These are phyloP conservation scores for Trametes polyzona DNA, from an alignment of 1,284 basidiomycete species.

Conservation along the genomic window DNA sequence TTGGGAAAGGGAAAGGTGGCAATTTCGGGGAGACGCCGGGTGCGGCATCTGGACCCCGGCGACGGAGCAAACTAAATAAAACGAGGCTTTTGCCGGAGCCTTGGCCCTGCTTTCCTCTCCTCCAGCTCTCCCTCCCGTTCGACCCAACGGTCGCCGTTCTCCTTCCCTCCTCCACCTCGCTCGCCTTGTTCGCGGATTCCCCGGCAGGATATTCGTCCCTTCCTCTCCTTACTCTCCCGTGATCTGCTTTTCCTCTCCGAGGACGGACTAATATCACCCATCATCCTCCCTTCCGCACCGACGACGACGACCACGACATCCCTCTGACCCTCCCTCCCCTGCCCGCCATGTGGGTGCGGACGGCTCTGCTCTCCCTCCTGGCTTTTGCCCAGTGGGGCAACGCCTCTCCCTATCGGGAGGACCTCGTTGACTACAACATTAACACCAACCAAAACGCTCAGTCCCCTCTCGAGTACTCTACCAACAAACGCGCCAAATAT, in stretches of 20 bases:
- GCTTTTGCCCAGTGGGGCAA: conserved; percentile 30
- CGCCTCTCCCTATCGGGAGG: conserved; percentile 76
- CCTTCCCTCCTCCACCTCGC: conserved; percentile 22
- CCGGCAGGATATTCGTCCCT: conserved; percentile 23
- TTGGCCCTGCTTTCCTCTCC: conserved; percentile 19
- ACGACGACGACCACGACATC: conserved; percentile 17
- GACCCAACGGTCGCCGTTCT: conserved; percentile 25
- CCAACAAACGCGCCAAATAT: conserved; percentile 68
- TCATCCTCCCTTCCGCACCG: neutral
- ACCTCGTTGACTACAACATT: conserved; percentile 81
- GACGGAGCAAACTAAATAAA: conserved; percentile 33
- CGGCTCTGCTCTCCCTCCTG: conserved; percentile 36
- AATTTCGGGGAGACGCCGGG: conserved; percentile 14
- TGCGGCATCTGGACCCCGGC: conserved; percentile 30
- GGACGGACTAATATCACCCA: conserved; percentile 5
- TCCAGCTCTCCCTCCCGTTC: conserved; percentile 29
- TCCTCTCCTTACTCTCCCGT: conserved; percentile 31
- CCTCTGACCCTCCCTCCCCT: conserved; percentile 1
- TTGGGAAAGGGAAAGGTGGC: conserved; percentile 7
- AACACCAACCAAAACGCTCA: conserved; percentile 81
- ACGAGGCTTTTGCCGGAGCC: conserved; percentile 29
- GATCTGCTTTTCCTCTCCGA: conserved; percentile 16
- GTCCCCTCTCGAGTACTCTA: conserved; percentile 69
- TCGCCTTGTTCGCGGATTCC: conserved; percentile 21
- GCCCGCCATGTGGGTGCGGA: conserved; percentile 37